Conservation (phyloP, 106 monocot species). For the Iris macrosiphon region DNA sequence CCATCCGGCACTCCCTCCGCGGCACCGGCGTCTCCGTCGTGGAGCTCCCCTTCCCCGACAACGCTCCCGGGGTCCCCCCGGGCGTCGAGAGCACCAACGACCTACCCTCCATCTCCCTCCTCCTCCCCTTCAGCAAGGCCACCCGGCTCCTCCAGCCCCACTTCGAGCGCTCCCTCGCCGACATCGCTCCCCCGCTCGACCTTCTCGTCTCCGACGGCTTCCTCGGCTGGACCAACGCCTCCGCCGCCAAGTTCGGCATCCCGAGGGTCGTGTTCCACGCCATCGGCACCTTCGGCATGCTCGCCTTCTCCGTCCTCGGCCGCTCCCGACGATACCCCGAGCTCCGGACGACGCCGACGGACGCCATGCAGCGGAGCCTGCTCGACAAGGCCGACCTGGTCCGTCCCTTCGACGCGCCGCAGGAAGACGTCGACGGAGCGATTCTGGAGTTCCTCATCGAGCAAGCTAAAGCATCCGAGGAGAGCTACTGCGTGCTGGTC, state of each 20-base stretch:
- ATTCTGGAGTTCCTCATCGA: not conserved
- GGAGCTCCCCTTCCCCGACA: slow-evolving; percentile 13
- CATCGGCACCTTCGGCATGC: slow-evolving; percentile 16
- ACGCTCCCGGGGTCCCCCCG: not conserved
- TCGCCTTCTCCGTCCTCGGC: not conserved
- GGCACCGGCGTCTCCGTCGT: slow-evolving; percentile 2
- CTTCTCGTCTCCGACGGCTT: slow-evolving; percentile 43
- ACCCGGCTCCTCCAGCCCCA: slow-evolving; percentile 4
- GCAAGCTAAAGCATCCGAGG: not conserved
- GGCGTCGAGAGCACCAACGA: slow-evolving; percentile 24
- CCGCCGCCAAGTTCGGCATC: slow-evolving; percentile 6
- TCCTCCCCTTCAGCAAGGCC: slow-evolving; percentile 9
- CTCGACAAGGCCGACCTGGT: not conserved
- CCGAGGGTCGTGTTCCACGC: slow-evolving; percentile 15
- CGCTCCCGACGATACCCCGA: not conserved
- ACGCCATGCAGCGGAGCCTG: not conserved
- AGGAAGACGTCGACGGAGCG: not conserved
- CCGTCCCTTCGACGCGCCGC: not conserved
- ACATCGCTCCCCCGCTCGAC: not conserved
- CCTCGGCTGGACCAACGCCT: slow-evolving; percentile 23
- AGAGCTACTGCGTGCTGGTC: not conserved
- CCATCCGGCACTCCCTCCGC: slow-evolving; percentile 12
- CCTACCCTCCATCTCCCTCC: slow-evolving; percentile 18
- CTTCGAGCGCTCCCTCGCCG: not conserved
- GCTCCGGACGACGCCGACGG: not conserved